These are phyloP conservation scores for Tetratostichococcus sp. DNA, from an alignment of 139 green algal species.

Conservation along the genomic window DNA sequence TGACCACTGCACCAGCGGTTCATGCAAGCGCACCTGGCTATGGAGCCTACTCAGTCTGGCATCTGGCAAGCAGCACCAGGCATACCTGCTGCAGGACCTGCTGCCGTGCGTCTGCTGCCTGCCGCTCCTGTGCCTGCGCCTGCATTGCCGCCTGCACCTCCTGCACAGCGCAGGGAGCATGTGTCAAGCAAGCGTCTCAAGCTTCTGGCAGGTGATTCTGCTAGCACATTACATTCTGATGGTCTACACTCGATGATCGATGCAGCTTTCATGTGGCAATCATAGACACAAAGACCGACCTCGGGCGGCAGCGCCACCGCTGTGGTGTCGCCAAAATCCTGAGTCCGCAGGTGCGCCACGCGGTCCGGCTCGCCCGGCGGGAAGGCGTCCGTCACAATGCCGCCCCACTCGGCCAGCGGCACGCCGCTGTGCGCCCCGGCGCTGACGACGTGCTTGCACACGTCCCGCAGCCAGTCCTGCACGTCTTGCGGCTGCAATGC, in stretches of 20 bases:
- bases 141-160: background rate
- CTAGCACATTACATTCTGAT: too few species aligned
- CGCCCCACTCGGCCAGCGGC: conserved; percentile 48
- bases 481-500: conserved; percentile 39
- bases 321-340: conserved; percentile 71
- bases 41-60: too few species aligned
- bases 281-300: background rate
- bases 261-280: too few species aligned
- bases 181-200: too few species aligned
- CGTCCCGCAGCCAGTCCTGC: conserved; percentile 56
- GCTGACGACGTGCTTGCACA: conserved; percentile 15
- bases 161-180: background rate
- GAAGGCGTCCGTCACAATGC: conserved; percentile 45
- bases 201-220: too few species aligned
- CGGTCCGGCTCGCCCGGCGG: conserved; percentile 43
- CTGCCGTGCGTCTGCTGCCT: background rate
- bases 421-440: conserved; percentile 8
- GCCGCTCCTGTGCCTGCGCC: background rate
- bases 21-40: too few species aligned
- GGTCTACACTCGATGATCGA: too few species aligned
- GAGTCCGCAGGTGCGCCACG: conserved; percentile 69
- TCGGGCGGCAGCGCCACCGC: conserved; percentile 61
- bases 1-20: too few species aligned
- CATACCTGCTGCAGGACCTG: background rate
- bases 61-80: too few species aligned